phyloP scores from a whole-genome alignment of 208 protist species.

The Acanthamoeba sp. region DNA sequence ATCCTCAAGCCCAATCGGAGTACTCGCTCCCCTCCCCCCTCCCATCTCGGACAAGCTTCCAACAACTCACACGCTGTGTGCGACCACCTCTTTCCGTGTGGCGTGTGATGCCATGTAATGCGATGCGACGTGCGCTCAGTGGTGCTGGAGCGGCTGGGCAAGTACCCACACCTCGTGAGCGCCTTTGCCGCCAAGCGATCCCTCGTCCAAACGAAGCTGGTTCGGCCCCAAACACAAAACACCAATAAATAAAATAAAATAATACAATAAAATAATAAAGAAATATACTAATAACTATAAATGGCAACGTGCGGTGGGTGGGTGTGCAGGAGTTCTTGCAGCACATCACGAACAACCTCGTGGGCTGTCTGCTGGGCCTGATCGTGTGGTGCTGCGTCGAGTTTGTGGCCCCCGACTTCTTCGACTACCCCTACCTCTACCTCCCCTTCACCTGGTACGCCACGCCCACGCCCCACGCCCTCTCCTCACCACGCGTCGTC shows the following conservation, averaged over 20 bases:
- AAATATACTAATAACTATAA: no score
- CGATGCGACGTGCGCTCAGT: not conserved
- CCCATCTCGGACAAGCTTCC: no score
- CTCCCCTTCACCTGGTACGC: conserved; percentile 20
- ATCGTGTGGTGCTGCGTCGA: conserved; percentile 9
- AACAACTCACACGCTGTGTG: no score
- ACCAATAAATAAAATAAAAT: not conserved
- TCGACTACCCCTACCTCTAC: conserved; percentile 69
- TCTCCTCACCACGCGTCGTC: not conserved
- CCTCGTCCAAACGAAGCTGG: conserved; percentile 35
- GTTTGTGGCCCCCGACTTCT: conserved; percentile 20
- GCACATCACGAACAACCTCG: conserved; percentile 42
- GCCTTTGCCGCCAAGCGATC: conserved; percentile 37
- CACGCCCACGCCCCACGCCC: not conserved
- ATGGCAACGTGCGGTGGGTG: no score
- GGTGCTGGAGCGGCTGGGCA: not conserved
- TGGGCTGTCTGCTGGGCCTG: not conserved
- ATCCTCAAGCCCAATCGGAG: conserved; percentile 8
- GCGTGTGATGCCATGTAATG: no score
- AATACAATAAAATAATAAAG: not conserved
- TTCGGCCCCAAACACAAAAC: not conserved
- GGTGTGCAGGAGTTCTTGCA: not conserved
- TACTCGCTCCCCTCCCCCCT: not conserved
- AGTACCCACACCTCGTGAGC: conserved; percentile 18
- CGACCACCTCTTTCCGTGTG: no score